A percentile compares a stretch with the other conserved stretches of the same genome.
phyloP scores from a whole-genome alignment of 164 flowering plant genomes.

The Piper betle region DNA sequence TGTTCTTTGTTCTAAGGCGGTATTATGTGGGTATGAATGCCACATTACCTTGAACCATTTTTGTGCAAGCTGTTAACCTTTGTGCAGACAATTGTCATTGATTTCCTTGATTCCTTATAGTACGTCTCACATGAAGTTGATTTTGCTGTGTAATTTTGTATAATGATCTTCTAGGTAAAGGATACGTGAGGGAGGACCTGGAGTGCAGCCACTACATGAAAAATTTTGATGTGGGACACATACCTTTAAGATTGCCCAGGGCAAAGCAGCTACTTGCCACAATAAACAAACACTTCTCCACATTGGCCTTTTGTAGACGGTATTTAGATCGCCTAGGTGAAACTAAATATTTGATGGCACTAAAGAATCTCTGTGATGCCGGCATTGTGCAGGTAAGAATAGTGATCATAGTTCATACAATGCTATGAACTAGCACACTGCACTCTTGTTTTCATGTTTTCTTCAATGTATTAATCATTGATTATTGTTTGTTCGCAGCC shows the following conservation, averaged over 20 bases:
- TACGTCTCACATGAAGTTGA: not conserved
- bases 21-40: too few species aligned
- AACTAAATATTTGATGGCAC: constrained; percentile 87
- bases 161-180: constrained; percentile 53
- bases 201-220: constrained; percentile 99
- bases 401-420: not conserved
- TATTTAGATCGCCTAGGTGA: constrained; percentile 93
- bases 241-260: constrained; percentile 80
- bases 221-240: constrained; percentile 77
- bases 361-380: constrained; percentile 82
- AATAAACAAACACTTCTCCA: constrained; percentile 86
- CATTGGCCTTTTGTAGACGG: constrained; percentile 94
- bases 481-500: constrained; percentile 33
- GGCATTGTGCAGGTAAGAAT: constrained; percentile 82
- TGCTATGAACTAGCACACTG: not conserved
- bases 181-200: constrained; percentile 88
- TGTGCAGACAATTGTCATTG: not conserved
- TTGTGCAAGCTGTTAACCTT: too few species aligned
- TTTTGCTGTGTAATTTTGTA: too few species aligned
- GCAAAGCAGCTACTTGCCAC: constrained; percentile 91
- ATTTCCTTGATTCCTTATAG: too few species aligned
- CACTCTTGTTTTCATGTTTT: not conserved
- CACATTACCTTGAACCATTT: too few species aligned
- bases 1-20: not conserved
- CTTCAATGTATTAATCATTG: not conserved